phyloP scores from a whole-genome alignment of 306 rosid species.

The Vigna unguiculata region DNA sequence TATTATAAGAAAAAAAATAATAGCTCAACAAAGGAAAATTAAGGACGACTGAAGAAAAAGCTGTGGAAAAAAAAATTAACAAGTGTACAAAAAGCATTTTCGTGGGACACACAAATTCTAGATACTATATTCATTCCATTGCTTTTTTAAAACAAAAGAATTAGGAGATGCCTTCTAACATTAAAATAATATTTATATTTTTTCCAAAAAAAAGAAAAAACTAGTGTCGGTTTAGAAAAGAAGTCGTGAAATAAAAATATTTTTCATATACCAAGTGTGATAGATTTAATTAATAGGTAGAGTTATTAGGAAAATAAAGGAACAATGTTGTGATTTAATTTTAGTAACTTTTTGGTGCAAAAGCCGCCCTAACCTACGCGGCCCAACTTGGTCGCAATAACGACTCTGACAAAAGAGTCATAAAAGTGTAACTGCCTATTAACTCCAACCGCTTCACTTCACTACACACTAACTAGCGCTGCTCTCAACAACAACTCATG shows the following conservation, averaged over 20 bases:
- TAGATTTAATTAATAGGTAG: background rate
- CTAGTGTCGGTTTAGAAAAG: background rate
- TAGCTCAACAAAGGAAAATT: slow-evolving; percentile 5
- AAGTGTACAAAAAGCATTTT: slow-evolving; percentile 44
- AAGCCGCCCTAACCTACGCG: slow-evolving; percentile 19
- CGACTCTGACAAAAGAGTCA: slow-evolving; percentile 50
- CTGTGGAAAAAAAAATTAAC: background rate
- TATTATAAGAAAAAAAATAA: slow-evolving; percentile 18
- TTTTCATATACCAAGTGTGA: background rate
- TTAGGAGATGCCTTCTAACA: background rate
- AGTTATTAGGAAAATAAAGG: background rate
- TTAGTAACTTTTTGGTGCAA: background rate
- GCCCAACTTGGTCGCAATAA: slow-evolving; percentile 35
- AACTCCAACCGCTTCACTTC: slow-evolving; percentile 44
- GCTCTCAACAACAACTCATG: slow-evolving; percentile 11
- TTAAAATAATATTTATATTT: too few species aligned
- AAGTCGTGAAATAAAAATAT: background rate
- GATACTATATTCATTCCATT: slow-evolving; percentile 1
- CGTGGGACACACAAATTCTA: slow-evolving; percentile 41
- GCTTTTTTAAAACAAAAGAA: background rate
- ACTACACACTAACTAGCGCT: slow-evolving; percentile 39
- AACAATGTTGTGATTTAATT: background rate
- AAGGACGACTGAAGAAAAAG: slow-evolving; percentile 16
- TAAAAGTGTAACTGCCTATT: slow-evolving; percentile 54
- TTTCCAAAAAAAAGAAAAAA: background rate